Conservation (phyloP, 176 grass and related monocot species). For the Cenchrus americanus region DNA sequence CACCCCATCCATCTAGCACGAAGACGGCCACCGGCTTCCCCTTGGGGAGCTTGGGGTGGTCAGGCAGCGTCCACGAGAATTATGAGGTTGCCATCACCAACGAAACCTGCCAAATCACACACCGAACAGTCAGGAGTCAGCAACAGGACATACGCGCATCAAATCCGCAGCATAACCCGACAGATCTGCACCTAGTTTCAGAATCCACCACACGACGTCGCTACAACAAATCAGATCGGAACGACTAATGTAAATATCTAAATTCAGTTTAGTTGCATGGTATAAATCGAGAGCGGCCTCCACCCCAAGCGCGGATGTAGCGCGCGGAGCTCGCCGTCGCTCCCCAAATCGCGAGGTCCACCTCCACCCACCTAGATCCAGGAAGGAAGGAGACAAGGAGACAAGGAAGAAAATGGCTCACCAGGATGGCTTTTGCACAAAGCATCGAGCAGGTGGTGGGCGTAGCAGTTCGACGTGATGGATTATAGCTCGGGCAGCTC, state of each 20-base stretch:
- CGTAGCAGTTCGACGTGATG: no score
- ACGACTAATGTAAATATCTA: no score
- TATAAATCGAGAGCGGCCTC: background rate
- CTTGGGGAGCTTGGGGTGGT: constrained; percentile 86
- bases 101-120: constrained; percentile 35
- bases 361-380: no score
- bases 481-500: no score
- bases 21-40: constrained; percentile 82
- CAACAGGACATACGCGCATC: background rate
- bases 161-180: constrained; percentile 25
- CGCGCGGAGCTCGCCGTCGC: no score
- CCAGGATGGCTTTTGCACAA: no score
- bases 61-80: constrained; percentile 64
- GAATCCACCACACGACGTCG: background rate
- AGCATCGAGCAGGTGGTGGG: no score
- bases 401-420: no score
- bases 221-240: no score
- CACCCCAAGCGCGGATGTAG: no score
- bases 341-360: no score
- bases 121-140: background rate
- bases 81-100: constrained; percentile 56
- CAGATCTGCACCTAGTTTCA: constrained; percentile 24
- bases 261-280: background rate
- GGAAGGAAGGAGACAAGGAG: no score
- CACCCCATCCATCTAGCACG: constrained; percentile 91